A percentile compares a stretch with the other conserved stretches of the same genome.
These are phyloP conservation scores for Athelia sp. DNA, from an alignment of 1,284 basidiomycete species.

Conservation along the genomic window DNA sequence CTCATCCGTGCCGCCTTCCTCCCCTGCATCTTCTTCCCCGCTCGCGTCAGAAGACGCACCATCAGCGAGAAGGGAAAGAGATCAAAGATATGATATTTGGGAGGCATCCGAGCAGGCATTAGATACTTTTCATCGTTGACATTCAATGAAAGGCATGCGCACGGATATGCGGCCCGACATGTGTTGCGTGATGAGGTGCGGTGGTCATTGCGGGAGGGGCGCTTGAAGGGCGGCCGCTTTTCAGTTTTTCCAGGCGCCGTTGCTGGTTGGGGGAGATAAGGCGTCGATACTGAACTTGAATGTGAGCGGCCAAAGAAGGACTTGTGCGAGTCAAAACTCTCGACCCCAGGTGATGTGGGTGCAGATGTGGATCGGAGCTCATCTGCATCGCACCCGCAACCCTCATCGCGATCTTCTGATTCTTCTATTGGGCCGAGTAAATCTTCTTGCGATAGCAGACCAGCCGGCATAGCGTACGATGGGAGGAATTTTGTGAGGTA, in stretches of 20 bases:
- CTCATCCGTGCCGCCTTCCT: slow-evolving; percentile 52
- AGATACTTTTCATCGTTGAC: slow-evolving; percentile 41
- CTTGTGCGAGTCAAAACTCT: not conserved
- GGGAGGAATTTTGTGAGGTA: slow-evolving; percentile 67
- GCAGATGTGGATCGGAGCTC: too few species aligned
- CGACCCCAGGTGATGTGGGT: too few species aligned
- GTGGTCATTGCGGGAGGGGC: slow-evolving; percentile 1
- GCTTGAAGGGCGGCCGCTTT: slow-evolving; percentile 6
- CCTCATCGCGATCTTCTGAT: not conserved
- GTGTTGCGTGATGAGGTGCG: not conserved
- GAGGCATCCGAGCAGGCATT: slow-evolving; percentile 54
- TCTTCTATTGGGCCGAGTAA: slow-evolving; percentile 15
- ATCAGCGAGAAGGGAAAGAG: slow-evolving; percentile 65
- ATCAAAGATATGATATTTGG: slow-evolving; percentile 60
- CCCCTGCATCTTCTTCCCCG: slow-evolving; percentile 47
- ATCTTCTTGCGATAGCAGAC: slow-evolving; percentile 42
- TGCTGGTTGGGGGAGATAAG: slow-evolving; percentile 4
- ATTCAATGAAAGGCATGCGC: not conserved
- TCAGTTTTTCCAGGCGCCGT: not conserved
- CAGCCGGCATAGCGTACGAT: slow-evolving; percentile 53
- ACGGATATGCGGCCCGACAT: slow-evolving; percentile 1
- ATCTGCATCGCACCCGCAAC: not conserved
- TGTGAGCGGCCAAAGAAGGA: not conserved
- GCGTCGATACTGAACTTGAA: slow-evolving; percentile 7
- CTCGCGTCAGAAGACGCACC: slow-evolving; percentile 38